Evolutionary conservation across 2,329 filamentous ascomycete genomes (phyloP), one percentile per base, ranked within the genome.

Genomic region (Ascochyta rabiei): DNA sequence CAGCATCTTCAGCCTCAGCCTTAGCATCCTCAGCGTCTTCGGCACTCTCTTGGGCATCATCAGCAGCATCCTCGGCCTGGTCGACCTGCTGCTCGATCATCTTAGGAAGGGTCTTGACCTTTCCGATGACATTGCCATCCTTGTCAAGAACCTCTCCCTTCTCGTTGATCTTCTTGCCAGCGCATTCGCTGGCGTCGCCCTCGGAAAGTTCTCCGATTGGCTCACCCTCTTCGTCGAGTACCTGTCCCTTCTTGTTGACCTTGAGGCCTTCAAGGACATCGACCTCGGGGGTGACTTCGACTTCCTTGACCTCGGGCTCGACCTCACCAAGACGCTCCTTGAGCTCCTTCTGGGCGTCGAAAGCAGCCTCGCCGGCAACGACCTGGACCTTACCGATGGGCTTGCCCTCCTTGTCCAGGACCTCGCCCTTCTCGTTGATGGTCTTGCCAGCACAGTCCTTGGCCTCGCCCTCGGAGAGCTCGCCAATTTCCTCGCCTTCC

Each of bases 91-190:
- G 71, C 49, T 75, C 68, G 48, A 74, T 60, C 38, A 76, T 68
- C 61, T 80, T 77, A 10, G 80, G 78, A 4, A 82, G 74, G n/a
- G 80, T 77, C 62, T 84, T 78, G 58, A 86, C 83, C 59, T 82
- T 82, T 35, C 86, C 86, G 57, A 88, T 80, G 59, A 88, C 79
- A 38, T 86, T 85, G 39, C 86, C 85, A 40, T 84, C 81, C 69
- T 81, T 84, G 69, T 87, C 85, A 66, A 87, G 79, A 51, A 88
- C 84, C 64, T 88, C 86, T 18, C 86, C 86, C 72, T 86, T 79
- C 55, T 81, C 81, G 60, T 88, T 86, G 62, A 86, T 77, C 72
- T 87, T 88, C 76, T 86, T 87, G 54, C 86, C 81, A 16, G 86
- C 83, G 59, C 86, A 87, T 58, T 87, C 84, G 13, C 81, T 73